Conservation (phyloP, 495 filamentous ascomycete species). For the Podospora fimiseda region DNA sequence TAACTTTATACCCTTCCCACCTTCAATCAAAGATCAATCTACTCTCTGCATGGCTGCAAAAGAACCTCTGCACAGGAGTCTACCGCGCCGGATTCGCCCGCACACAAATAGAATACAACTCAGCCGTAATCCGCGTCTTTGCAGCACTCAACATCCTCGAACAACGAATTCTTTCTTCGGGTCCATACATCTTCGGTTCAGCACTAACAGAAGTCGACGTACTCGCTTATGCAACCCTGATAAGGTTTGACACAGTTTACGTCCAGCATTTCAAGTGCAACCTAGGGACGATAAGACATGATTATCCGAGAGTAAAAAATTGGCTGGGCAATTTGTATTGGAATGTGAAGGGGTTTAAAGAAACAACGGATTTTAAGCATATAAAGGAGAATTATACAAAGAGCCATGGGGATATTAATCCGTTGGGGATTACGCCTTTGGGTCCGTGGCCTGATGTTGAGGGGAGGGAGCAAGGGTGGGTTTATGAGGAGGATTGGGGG, state of each 20-base stretch:
- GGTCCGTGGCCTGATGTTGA: constrained; percentile 61
- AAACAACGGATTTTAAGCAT: constrained; percentile 63
- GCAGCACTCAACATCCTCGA: too few relatives aligned
- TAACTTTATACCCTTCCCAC: constrained; percentile 59
- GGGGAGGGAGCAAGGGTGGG: too few relatives aligned
- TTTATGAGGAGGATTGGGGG: constrained; percentile 12
- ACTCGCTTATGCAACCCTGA: constrained; percentile 69
- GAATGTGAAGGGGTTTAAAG: constrained; percentile 50
- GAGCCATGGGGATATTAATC: constrained; percentile 46
- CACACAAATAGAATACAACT: constrained; percentile 76
- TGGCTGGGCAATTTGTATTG: too few relatives aligned
- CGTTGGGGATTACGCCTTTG: constrained; percentile 52
- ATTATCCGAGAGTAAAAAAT: constrained; percentile 62
- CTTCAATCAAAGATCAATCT: constrained; percentile 62
- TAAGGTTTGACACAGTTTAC: constrained; percentile 83
- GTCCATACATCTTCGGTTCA: constrained; percentile 62
- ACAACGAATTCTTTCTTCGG: too few relatives aligned
- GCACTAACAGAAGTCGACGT: constrained; percentile 76
- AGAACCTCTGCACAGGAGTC: constrained; percentile 42
- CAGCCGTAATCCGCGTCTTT: too few relatives aligned
- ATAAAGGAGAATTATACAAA: constrained; percentile 55
- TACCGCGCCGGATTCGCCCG: constrained; percentile 45
- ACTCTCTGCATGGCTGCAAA: constrained; percentile 75
- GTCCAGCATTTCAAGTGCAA: constrained; percentile 96
- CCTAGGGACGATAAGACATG: constrained; percentile 70